Evolutionary conservation across 768 basidiomycete species (phyloP).

Genomic region (Phlebiopsis gigantea): DNA sequence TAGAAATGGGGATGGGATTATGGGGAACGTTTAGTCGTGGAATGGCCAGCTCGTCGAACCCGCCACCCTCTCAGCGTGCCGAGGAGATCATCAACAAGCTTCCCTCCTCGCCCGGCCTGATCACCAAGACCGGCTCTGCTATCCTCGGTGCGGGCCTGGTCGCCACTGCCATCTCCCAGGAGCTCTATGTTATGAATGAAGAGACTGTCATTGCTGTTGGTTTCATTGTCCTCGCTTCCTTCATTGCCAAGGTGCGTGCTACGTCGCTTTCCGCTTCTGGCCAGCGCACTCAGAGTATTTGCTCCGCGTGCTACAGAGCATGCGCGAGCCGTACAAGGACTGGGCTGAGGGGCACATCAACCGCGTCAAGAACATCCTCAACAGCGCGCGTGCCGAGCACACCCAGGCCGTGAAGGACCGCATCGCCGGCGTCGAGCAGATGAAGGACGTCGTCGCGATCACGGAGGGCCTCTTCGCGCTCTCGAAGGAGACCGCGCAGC

Average conservation of each 20-base stretch:
- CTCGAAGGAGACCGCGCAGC: slow-evolving; percentile 92
- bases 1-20: slow-evolving; percentile 1
- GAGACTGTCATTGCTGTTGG: slow-evolving; percentile 88
- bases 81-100: slow-evolving; percentile 85
- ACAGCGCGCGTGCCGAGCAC: slow-evolving; percentile 81
- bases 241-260: slow-evolving; percentile 65
- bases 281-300: not conserved
- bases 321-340: slow-evolving; percentile 83
- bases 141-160: slow-evolving; percentile 84
- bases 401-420: slow-evolving; percentile 90
- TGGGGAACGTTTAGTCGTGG: slow-evolving; percentile 43
- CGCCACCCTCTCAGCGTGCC: slow-evolving; percentile 82
- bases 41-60: slow-evolving; percentile 54
- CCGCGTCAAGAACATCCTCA: slow-evolving; percentile 76
- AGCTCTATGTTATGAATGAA: slow-evolving; percentile 97
- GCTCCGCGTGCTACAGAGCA: slow-evolving; percentile 38
- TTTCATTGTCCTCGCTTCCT: slow-evolving; percentile 76
- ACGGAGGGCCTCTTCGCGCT: slow-evolving; percentile 88
- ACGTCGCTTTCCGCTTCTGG: not conserved
- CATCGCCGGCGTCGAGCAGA: slow-evolving; percentile 84
- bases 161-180: slow-evolving; percentile 92
- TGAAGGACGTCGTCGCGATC: slow-evolving; percentile 93
- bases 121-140: slow-evolving; percentile 93
- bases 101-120: slow-evolving; percentile 77
- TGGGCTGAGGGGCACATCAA: slow-evolving; percentile 91